Evolutionary conservation across 208 protist species (phyloP).

Genomic region (Blastocrithidia nonstop): DNA sequence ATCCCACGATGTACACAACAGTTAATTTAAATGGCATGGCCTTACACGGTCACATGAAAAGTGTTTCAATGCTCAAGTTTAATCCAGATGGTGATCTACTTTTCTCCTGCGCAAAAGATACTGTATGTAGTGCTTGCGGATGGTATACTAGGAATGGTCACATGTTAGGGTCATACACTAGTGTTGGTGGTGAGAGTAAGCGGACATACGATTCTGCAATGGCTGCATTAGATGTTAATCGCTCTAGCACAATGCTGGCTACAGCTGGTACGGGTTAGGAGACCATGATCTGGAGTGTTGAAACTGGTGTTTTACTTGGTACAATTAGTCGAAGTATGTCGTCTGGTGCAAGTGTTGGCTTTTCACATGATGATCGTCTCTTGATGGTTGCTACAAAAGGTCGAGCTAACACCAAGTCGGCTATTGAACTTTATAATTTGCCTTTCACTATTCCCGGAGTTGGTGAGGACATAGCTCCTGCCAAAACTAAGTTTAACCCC

Average conservation of each 20-base stretch:
- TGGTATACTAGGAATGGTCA: slow-evolving; percentile 92
- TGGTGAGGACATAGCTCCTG: slow-evolving; percentile 41
- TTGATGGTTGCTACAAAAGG: slow-evolving; percentile 87
- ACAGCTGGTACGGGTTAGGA: slow-evolving; percentile 67
- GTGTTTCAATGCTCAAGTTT: slow-evolving; percentile 90
- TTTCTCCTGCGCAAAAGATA: slow-evolving; percentile 92
- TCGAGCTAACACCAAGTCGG: slow-evolving; percentile 47
- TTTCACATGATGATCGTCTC: slow-evolving; percentile 82
- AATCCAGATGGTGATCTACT: slow-evolving; percentile 96
- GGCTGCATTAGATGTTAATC: slow-evolving; percentile 87
- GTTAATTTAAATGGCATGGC: slow-evolving; percentile 36
- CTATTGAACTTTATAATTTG: slow-evolving; percentile 85
- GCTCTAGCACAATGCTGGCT: slow-evolving; percentile 68
- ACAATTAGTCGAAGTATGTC: slow-evolving; percentile 55
- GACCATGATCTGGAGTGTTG: slow-evolving; percentile 78
- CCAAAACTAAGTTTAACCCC: slow-evolving; percentile 44
- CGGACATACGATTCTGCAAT: slow-evolving; percentile 75
- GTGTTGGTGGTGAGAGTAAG: slow-evolving; percentile 29
- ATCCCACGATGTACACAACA: slow-evolving; percentile 14
- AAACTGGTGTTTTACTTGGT: slow-evolving; percentile 80
- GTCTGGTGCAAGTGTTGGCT: slow-evolving; percentile 52
- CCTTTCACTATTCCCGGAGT: slow-evolving; percentile 36
- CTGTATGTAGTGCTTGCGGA: slow-evolving; percentile 56
- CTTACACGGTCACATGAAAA: slow-evolving; percentile 84
- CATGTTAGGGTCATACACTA: slow-evolving; percentile 92